phyloP scores from a whole-genome alignment of 2,329 filamentous ascomycete genomes.

The Epichloe bromicola region DNA sequence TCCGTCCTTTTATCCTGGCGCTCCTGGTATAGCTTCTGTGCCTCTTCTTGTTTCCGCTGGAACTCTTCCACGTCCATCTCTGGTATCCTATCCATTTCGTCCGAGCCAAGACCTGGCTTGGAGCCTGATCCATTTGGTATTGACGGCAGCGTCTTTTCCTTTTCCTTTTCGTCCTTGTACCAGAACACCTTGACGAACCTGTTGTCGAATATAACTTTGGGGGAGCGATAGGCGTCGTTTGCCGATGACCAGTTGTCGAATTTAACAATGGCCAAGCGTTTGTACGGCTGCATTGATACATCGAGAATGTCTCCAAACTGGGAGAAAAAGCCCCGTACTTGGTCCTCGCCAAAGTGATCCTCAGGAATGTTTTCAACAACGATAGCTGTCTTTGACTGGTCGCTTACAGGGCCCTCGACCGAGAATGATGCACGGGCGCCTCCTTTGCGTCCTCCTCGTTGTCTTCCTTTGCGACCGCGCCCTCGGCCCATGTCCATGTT shows the following conservation, averaged over 20 bases:
- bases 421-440: conserved; percentile 46
- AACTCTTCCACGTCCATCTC: conserved; percentile 61
- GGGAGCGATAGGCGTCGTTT: conserved; percentile 62
- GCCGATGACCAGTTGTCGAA: conserved; percentile 54
- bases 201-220: conserved; percentile 74
- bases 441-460: conserved; percentile 22
- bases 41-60: conserved; percentile 53
- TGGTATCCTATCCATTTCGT: conserved; percentile 24
- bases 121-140: conserved; percentile 14
- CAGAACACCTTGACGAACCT: conserved; percentile 77
- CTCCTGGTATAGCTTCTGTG: conserved; percentile 55
- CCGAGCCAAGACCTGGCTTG: conserved; percentile 9
- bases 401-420: conserved; percentile 46
- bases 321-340: conserved; percentile 55
- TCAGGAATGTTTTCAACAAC: conserved; percentile 70
- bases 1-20: conserved; percentile 49
- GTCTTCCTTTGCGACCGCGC: conserved; percentile 21
- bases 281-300: conserved; percentile 52
- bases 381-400: conserved; percentile 52
- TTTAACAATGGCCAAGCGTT: conserved; percentile 55
- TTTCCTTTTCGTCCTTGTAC: conserved; percentile 44
- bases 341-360: conserved; percentile 52
- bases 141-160: conserved; percentile 19
- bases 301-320: conserved; percentile 56
- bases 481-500: conserved; percentile 20